Base-by-base conservation (phyloP, 2,329 filamentous ascomycete genomes). In the Fonsecaea multimorphosa region DNA sequence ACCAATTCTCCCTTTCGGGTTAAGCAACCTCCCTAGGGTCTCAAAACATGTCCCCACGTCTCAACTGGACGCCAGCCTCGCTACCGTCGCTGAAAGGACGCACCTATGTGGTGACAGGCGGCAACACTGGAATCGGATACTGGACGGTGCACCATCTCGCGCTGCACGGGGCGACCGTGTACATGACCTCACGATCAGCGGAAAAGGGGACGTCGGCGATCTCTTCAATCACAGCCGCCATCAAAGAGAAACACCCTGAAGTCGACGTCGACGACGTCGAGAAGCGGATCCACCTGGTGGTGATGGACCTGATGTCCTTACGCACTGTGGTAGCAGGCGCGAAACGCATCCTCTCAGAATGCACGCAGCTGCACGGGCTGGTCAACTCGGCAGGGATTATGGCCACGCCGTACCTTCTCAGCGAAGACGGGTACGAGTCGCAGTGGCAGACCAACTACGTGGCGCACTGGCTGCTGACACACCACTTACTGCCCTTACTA, bases 41-140 rank as follows among this genome's bases (percentile, higher is more conserved):
- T 61, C 58, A 71, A 51, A 11, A 46, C 55, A 68, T 66, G 11
- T n/a, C 46, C 16, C 71, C 64, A 56, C 54, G 44, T 19, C 29
- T 63, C 38, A 63, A 52, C 31, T 63, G 61, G 78, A 78, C 76
- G 71, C 73, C 65, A 82, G 81, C 70, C 72, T 78, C 73, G 58
- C 77, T 83, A n/a, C 80, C 80, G 8, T 71, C 78, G 64, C 79
- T 83, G 54, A 68, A 70, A 31, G 80, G 78, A 27, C 80, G 78
- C 71, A 76, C 81, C 14, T 82, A 75, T 62, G 74, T 84, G 27
- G 76, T 84, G 38, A 84, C 82, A 0, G 82, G 82, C 51, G 80
- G 71, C 71, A 85, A 82, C 62, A 74, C 77, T n/a, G 84, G 83
- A 0, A 77, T 86, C 0, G 84, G 84, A 27, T 78, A 76, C 63